Conservation (phyloP, 768 basidiomycete species). For the Pholiota conissans region DNA sequence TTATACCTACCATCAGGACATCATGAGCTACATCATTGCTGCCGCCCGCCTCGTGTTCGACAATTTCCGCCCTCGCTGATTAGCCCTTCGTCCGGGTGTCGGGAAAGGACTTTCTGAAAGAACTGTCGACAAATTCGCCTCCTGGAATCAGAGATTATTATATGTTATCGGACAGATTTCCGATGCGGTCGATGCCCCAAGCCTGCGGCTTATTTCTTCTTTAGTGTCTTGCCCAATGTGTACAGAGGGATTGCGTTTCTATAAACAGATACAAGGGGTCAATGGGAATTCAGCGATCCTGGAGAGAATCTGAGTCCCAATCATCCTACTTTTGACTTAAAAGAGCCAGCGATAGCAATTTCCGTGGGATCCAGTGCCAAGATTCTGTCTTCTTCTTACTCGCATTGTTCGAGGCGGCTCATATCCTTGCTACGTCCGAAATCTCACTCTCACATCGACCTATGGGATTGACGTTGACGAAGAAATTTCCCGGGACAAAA, state of each 20-base stretch:
- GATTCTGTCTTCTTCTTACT: conserved; percentile 6
- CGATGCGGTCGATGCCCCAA: conserved; percentile 12
- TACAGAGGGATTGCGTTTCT: conserved; percentile 16
- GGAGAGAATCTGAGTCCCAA: conserved; percentile 18
- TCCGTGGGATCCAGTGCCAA: conserved; percentile 19
- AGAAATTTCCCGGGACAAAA: conserved; percentile 46
- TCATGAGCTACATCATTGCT: conserved; percentile 5
- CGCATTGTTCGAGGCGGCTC: not conserved
- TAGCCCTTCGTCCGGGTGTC: not conserved
- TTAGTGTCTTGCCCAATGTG: conserved; percentile 14
- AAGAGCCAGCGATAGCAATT: conserved; percentile 12
- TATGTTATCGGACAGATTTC: conserved; percentile 4
- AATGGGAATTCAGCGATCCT: conserved; percentile 21
- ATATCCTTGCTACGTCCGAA: not conserved
- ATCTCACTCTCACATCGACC: not conserved
- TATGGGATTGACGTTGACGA: conserved; percentile 19
- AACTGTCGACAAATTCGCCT: not conserved
- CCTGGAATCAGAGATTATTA: conserved; percentile 7
- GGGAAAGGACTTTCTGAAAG: not conserved
- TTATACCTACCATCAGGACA: conserved; percentile 1
- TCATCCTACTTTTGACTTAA: conserved; percentile 15
- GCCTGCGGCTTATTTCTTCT: conserved; percentile 14
- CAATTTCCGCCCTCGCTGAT: conserved; percentile 10
- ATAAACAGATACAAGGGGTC: conserved; percentile 19
- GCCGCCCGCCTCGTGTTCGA: conserved; percentile 10